Evolutionary conservation across 2,329 filamentous ascomycete species (phyloP), one percentile per base, ranked within the genome.

Genomic region (Scytalidium lignicola): DNA sequence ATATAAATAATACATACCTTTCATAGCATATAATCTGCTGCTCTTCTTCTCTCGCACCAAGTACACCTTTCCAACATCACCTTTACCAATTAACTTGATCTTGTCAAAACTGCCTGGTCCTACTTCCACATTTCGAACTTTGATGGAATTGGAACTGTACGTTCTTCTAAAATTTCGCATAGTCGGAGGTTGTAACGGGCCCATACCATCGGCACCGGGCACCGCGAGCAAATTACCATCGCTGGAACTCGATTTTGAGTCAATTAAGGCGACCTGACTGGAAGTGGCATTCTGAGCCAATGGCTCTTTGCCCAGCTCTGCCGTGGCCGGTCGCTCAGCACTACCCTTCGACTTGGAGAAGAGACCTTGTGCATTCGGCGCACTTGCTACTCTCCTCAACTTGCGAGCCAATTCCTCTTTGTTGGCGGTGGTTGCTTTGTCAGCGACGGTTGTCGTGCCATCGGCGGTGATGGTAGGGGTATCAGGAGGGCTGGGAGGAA

Each of bases 111-210:
- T 97, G 54, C 88, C 79, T 0, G 93, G 93, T 0, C 90, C 88
- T 29, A 99, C 93, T 70, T 99, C 93, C 43, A 99, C 93, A 66
- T 96, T 90, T 61, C 93, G 83, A 58, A 97, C 89, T 72, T 99
- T 99, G 76, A 99, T 99, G 39, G 93, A 97, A 69, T 97, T 99
- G 58, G 92, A 96, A 70, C 93, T 97, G 69, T 99, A 99, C 2
- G 93, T 99, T 66, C 93, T 82, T 62, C 93, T 80, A 72, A 96
- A 99, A 56, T 85, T 80, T 60, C 83, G 81, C 46, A 80, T 80
- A 3, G 86, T 83, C 2, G 81, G 78, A 3, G 83, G 79, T 29
- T 89, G 76, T 51, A 90, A 79, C 45, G 80, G 77, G 47, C 78
- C 75, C 15, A 86, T 70, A 18, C 72, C 67, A 62, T 83, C 79